Conservation (phyloP, 768 basidiomycete species). For the Termitomyces sp. region DNA sequence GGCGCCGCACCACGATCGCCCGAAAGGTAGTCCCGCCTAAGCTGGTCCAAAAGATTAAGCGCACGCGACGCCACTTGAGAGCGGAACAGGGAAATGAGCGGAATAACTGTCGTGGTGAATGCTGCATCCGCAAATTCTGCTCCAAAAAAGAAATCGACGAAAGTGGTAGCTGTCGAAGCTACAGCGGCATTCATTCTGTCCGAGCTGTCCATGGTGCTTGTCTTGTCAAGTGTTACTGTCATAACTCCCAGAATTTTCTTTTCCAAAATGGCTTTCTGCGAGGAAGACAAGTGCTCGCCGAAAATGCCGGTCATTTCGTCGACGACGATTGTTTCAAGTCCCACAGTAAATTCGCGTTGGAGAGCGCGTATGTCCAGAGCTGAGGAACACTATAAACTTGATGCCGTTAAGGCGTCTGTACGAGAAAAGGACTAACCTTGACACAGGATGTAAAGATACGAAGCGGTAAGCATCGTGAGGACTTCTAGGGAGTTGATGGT, state of each 20-base stretch:
- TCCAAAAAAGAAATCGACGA: conserved; percentile 44
- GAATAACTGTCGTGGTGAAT: conserved; percentile 21
- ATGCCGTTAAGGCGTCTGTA: background rate
- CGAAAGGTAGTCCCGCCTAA: conserved; percentile 54
- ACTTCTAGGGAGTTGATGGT: conserved; percentile 72
- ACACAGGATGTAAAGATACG: conserved; percentile 70
- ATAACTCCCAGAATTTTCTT: conserved; percentile 41
- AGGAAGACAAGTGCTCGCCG: conserved; percentile 31
- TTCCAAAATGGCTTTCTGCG: conserved; percentile 30
- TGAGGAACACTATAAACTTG: conserved; percentile 16
- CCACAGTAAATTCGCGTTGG: conserved; percentile 55
- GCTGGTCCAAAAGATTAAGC: conserved; percentile 41
- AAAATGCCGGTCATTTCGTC: conserved; percentile 50
- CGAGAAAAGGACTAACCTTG: conserved; percentile 42
- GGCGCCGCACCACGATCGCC: conserved; percentile 62
- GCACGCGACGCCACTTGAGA: conserved; percentile 47
- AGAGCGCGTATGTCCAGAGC: conserved; percentile 80
- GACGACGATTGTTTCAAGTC: conserved; percentile 44
- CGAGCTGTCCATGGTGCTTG: conserved; percentile 66
- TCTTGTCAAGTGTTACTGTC: conserved; percentile 57
- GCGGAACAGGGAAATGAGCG: conserved; percentile 50
- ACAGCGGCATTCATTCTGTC: conserved; percentile 67
- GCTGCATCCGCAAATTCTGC: conserved; percentile 33
- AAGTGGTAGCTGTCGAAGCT: conserved; percentile 50
- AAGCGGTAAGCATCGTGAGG: conserved; percentile 64